Base-by-base conservation (phyloP, 2,329 filamentous ascomycete genomes). In the Annulohypoxylon truncatum region DNA sequence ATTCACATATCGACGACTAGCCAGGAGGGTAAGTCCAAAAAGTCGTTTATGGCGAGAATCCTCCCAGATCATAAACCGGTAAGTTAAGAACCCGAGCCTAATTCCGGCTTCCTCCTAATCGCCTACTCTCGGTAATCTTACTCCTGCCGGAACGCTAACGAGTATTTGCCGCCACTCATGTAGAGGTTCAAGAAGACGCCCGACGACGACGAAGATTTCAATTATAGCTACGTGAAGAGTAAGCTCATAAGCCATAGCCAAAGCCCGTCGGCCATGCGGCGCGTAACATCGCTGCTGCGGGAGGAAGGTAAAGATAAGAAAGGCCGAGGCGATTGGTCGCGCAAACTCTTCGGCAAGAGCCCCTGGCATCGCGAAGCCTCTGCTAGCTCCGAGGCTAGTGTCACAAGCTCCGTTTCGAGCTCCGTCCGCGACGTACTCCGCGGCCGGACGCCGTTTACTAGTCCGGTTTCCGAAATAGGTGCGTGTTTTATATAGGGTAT, bases 401-500 rank as follows among this genome's bases (percentile, higher is more conserved):
- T 78, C n/a, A 75, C 79, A 7, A 83, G 81, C 66, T 83, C 82
- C 3, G 68, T 83, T 5, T 75, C 79, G 8, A 83, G 81, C 65
- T 83, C 82, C 2, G 68, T 83, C 7, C 75, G 77, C 26, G 78
- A 81, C 8, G 71, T 81, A 4, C 73, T 83, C 35, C 76, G 75
- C n/a, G 79, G 79, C 13, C 69, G 70, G 22, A 80, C 79, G 3
- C 79, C 78, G 1, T 74, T 75, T 15, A 66, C 68, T 5, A 78
- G 76, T 1, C 77, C 78, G 13, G 58, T 58, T 2, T 69, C 74
- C 4, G 72, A 71, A 28, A 51, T 46, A 31, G 61, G 63, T 57
- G 7, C 10, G 8, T 28, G 42, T 53, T 29, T 40, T 20, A 22
- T 57, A 6, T 12, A 12, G 42, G 20, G 10, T 28, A 2, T 26